Evolutionary conservation across 148 eudicot species (phyloP), one percentile per base, ranked within the genome.

Genomic region (Salicornia ramosissima): DNA sequence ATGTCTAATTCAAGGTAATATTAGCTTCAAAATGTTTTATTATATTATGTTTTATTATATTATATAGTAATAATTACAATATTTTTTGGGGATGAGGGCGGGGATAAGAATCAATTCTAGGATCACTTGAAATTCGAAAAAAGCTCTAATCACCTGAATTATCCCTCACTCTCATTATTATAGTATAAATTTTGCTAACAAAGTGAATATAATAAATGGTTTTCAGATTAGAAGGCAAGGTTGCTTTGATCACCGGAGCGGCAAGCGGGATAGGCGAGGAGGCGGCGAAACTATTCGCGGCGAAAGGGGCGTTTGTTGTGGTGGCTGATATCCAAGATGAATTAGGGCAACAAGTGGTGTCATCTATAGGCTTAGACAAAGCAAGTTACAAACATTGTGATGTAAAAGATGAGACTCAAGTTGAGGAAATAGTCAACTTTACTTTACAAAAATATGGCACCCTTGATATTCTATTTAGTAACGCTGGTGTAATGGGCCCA

Each of bases 231-330:
- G 72, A 80, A 51, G 87, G 87, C 12, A 86, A 86, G 85, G 90
- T 86, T 0, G 90, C 87, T 1, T 58, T 86, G 67, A 80, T 86
- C 33, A 86, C 90, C 13, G 87, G 90, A 3, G 90, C 76, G 5
- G 90, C 90, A 0, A 86, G 90, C 22, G 87, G 90, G 1, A 83
- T 86, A 49, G 90, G 90, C 2, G 84, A 86, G 75, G 87, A 74
- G 22, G 34, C 87, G 0, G 85, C 77, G 1, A 78, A 79, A 31
- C 69, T 81, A 26, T 86, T 86, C 55, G 81, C 71, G 0, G 65
- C 59, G 13, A 52, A 82, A 6, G 91, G 91, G 9, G 91, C 88
- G 0, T 33, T 30, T 0, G 80, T 87, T 0, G 85, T 87, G 0
- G 58, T 77, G 0, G 91, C 83, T 1, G 91, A 87, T 50, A 68